Evolutionary conservation across 768 basidiomycete genomes (phyloP).

Genomic region (Hypholoma sublateritium): DNA sequence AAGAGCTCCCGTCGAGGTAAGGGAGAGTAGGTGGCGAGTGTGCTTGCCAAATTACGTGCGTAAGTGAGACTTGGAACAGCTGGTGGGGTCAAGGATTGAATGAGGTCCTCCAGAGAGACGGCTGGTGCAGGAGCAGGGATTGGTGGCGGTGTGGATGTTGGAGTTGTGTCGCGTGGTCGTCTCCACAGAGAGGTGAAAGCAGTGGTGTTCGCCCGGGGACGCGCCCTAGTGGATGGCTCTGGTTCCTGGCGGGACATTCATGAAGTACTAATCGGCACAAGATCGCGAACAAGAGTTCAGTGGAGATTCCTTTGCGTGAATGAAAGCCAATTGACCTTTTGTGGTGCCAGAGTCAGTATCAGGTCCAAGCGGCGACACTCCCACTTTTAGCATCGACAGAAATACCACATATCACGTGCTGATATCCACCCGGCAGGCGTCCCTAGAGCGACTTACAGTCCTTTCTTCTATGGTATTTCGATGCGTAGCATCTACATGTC

Average conservation of each 20-base stretch:
- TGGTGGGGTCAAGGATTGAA: slow-evolving; percentile 49
- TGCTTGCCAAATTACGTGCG: slow-evolving; percentile 58
- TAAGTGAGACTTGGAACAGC: slow-evolving; percentile 65
- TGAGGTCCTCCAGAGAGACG: slow-evolving; percentile 38
- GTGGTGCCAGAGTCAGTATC: too few relatives aligned
- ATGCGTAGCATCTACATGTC: too few relatives aligned
- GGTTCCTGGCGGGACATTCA: slow-evolving; percentile 11
- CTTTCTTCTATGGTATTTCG: too few relatives aligned
- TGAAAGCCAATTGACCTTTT: too few relatives aligned
- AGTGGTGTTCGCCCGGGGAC: slow-evolving; percentile 21
- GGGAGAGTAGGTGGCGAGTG: slow-evolving; percentile 52
- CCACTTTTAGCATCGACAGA: too few relatives aligned
- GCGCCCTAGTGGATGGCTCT: slow-evolving; percentile 4
- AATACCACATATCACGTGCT: too few relatives aligned
- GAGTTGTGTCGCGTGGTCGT: slow-evolving; percentile 18
- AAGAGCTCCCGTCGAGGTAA: slow-evolving; percentile 53
- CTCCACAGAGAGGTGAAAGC: slow-evolving; percentile 32
- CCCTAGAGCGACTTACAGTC: too few relatives aligned
- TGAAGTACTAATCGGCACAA: not conserved
- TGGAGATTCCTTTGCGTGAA: not conserved
- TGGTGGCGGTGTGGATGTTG: slow-evolving; percentile 19
- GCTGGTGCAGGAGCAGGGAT: slow-evolving; percentile 25
- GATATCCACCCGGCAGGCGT: too few relatives aligned
- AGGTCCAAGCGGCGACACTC: too few relatives aligned
- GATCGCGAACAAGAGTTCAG: not conserved